Base-by-base conservation (phyloP, 805 yeast species). In the Kazachstania psychrophila region DNA sequence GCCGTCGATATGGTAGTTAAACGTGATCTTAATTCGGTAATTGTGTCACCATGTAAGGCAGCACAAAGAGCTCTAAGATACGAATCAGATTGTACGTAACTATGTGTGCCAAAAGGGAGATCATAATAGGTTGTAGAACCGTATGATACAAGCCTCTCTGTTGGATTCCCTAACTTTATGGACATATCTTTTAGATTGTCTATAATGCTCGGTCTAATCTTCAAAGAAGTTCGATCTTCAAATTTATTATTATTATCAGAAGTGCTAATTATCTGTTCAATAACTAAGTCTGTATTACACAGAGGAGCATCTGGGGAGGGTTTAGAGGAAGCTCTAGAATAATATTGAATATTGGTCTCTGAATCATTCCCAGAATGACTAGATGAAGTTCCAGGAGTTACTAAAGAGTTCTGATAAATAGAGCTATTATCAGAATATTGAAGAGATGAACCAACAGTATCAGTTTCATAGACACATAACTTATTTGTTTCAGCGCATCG, bases 111-210 rank as follows among this genome's bases (percentile, higher is more conserved):
- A 27, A 40, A 42, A 3, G 53, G 48, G 6, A 38, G 25, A 31
- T 48, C 53, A 23, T 34, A 32, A 28, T 41, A 47, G 3, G 48
- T 43, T 7, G 43, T 40, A 3, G 45, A 34, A 9, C 48, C 46
- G 33, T 32, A 44, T 3, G 40, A 26, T 4, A 48, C 48, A n/a
- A 46, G 30, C 15, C 31, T 40, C 17, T 47, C 45, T 22, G 40
- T 41, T 5, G 48, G 43, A 20, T 41, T 19, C 51, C 47, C 47
- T 22, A 48, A 25, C 9, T 41, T 31, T 33, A 43, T 24, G 10
- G 20, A 25, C 9, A 45, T 24, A 23, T 43, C 20, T 12, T 24
- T 28, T 8, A 35, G 18, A 23, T 32, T 17, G 13, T 17, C 6
- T 6, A 29, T 31, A 13, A 14, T 23, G 7, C 16, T 15, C 9